phyloP scores from a whole-genome alignment of 441 rosid species.

The Euphorbia celastroides region DNA sequence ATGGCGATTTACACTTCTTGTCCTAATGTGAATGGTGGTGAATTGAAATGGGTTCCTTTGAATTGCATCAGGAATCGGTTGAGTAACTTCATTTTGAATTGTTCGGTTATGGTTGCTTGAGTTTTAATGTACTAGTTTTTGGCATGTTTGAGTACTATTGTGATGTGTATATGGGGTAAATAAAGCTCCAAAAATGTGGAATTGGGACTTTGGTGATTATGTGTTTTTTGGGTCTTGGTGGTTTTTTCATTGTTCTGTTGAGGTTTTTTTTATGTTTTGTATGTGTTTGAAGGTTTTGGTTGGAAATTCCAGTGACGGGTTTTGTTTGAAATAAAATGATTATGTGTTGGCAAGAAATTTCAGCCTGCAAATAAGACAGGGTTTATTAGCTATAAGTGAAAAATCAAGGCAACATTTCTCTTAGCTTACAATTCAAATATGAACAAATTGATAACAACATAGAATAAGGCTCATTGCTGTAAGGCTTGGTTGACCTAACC shows the following conservation, averaged over 20 bases:
- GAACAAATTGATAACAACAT: no score
- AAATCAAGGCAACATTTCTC: no score
- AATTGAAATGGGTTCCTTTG: slow-evolving; percentile 57
- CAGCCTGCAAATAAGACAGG: neutral
- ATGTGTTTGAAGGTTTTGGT: slow-evolving; percentile 6
- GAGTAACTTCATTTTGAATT: slow-evolving; percentile 66
- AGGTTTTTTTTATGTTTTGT: neutral
- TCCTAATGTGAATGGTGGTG: slow-evolving; percentile 34
- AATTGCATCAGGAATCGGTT: slow-evolving; percentile 48
- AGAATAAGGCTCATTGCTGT: no score
- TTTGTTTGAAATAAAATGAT: neutral
- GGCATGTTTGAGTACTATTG: slow-evolving; percentile 2
- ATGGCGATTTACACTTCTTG: slow-evolving; percentile 72
- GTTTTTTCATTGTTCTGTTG: slow-evolving; percentile 1
- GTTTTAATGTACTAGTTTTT: neutral
- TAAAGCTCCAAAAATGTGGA: neutral
- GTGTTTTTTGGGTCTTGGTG: neutral
- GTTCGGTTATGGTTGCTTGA: slow-evolving; percentile 82
- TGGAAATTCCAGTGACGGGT: neutral
- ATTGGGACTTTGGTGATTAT: neutral
- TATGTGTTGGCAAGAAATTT: neutral
- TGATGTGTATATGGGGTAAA: neutral
- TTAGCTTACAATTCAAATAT: no score
- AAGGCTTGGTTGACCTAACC: no score
- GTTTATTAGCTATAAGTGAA: no score